phyloP scores from a whole-genome alignment of 352 stramenopile species.

The Phytopythium ostracodes region DNA sequence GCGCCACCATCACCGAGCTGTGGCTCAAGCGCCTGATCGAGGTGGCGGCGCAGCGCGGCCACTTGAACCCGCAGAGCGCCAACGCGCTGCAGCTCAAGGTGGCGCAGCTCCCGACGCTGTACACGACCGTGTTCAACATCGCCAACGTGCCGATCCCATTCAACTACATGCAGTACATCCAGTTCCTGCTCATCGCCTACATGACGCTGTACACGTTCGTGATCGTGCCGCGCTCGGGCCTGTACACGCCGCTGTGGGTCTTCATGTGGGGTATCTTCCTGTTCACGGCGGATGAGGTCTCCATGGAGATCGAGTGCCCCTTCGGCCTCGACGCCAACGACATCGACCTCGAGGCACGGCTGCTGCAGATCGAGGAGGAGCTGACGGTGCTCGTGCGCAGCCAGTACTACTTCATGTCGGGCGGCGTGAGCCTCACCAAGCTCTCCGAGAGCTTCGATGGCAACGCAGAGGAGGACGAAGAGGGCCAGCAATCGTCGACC shows the following conservation, averaged over 20 bases:
- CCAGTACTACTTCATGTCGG: slow-evolving; percentile 77
- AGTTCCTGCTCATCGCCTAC: slow-evolving; percentile 63
- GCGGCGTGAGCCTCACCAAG: slow-evolving; percentile 34
- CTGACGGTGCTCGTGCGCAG: slow-evolving; percentile 76
- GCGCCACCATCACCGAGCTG: slow-evolving; percentile 71
- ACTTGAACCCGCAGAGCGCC: slow-evolving; percentile 51
- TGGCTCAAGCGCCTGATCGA: slow-evolving; percentile 78
- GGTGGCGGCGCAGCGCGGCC: slow-evolving; percentile 50
- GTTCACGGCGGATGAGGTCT: slow-evolving; percentile 79
- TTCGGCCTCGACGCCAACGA: slow-evolving; percentile 80
- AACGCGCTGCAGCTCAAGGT: slow-evolving; percentile 66
- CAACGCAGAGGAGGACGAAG: background rate
- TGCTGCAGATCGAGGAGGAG: slow-evolving; percentile 80
- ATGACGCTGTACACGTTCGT: slow-evolving; percentile 84
- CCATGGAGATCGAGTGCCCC: slow-evolving; percentile 81
- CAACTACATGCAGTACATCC: slow-evolving; percentile 85
- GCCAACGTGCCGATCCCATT: slow-evolving; percentile 83
- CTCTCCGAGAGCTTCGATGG: slow-evolving; percentile 2
- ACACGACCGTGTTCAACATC: slow-evolving; percentile 83
- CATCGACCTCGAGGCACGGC: slow-evolving; percentile 68
- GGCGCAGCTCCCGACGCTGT: slow-evolving; percentile 58
- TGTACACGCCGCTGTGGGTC: slow-evolving; percentile 78
- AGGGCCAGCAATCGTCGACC: background rate
- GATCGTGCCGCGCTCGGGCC: slow-evolving; percentile 66
- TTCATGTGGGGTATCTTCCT: slow-evolving; percentile 79